These are phyloP conservation scores for Stenogyne calaminthoides DNA, from an alignment of 305 asterid genomes.

Conservation along the genomic window DNA sequence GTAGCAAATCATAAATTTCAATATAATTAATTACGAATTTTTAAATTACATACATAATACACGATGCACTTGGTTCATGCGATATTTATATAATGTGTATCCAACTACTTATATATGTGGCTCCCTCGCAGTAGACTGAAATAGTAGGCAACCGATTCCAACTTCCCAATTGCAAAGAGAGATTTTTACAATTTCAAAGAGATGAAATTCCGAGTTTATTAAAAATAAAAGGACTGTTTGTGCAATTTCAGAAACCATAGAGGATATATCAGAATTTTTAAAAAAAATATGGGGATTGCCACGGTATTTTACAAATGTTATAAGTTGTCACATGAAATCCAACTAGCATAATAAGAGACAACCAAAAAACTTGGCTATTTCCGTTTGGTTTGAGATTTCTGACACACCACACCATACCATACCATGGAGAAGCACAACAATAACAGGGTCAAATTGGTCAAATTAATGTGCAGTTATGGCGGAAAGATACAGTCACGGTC, in stretches of 20 bases:
- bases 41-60: too few species aligned
- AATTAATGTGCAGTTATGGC: conserved; percentile 76
- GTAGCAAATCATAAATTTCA: too few species aligned
- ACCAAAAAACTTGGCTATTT: conserved; percentile 22
- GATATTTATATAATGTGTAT: too few species aligned
- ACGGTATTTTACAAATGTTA: conserved; percentile 28
- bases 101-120: too few species aligned
- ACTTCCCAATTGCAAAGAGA: too few species aligned
- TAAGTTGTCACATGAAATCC: conserved; percentile 21
- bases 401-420: conserved; percentile 12
- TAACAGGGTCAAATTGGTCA: conserved; percentile 61
- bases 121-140: too few species aligned
- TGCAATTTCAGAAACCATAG: conserved; percentile 3
- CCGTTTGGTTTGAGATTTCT: background rate
- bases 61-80: too few species aligned
- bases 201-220: background rate
- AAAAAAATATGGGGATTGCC: conserved; percentile 18
- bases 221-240: background rate
- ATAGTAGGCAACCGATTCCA: too few species aligned
- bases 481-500: conserved; percentile 68
- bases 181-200: background rate
- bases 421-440: conserved; percentile 42
- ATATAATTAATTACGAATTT: too few species aligned
- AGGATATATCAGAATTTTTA: background rate
- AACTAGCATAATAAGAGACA: conserved; percentile 13